Conservation (phyloP, 2,329 filamentous ascomycete genomes). For the Monilinia polystroma region DNA sequence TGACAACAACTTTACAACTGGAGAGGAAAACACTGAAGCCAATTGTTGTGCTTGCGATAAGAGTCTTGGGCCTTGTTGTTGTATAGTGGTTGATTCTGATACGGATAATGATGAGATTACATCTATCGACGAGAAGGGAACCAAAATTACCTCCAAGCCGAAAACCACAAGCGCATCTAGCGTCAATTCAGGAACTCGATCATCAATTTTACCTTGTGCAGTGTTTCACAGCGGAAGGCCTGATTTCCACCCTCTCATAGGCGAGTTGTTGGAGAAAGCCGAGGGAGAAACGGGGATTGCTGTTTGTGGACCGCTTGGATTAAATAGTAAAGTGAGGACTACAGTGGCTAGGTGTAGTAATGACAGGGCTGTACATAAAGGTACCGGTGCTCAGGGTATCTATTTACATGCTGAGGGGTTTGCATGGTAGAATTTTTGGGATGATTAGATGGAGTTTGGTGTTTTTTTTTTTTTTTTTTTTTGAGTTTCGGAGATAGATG, state of each 20-base stretch:
- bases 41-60: constrained; percentile 31
- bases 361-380: constrained; percentile 62
- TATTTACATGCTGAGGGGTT: constrained; percentile 61
- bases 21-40: constrained; percentile 8
- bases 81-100: constrained; percentile 21
- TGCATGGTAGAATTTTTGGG: constrained; percentile 44
- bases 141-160: constrained; percentile 16
- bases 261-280: constrained; percentile 54
- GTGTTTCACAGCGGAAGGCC: constrained; percentile 43
- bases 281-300: constrained; percentile 62
- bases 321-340: constrained; percentile 54
- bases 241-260: constrained; percentile 53
- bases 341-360: constrained; percentile 56
- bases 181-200: constrained; percentile 39
- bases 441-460: background rate
- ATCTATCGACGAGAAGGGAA: constrained; percentile 16
- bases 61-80: constrained; percentile 29
- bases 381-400: constrained; percentile 62
- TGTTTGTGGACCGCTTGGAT: constrained; percentile 57
- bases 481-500: background rate
- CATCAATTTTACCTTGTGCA: constrained; percentile 19
- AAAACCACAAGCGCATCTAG: constrained; percentile 18
- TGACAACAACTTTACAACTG: constrained; percentile 31
- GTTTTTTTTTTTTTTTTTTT: background rate
- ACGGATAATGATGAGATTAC: background rate